Evolutionary conservation across 805 yeast species (phyloP).

Genomic region (Priceomyces medius): DNA sequence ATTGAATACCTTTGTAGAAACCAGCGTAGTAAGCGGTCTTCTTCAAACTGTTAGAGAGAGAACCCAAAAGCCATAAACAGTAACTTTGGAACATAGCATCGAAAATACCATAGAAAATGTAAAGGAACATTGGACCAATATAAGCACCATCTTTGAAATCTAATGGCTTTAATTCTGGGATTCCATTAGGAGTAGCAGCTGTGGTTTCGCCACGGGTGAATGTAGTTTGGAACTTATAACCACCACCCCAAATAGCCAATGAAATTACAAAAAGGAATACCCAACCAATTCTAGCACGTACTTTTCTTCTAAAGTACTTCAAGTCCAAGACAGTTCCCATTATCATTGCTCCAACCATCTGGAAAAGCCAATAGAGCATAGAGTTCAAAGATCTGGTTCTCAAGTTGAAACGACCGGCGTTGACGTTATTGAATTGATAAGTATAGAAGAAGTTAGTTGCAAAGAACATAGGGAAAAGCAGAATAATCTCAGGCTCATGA

Average conservation of each 20-base stretch:
- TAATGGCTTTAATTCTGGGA: constrained; percentile 22
- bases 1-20: constrained; percentile 61
- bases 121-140: constrained; percentile 60
- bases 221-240: constrained; percentile 45
- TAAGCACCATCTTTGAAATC: constrained; percentile 49
- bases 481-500: constrained; percentile 44
- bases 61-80: constrained; percentile 59
- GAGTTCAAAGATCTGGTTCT: constrained; percentile 64
- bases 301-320: constrained; percentile 38
- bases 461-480: constrained; percentile 60
- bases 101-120: constrained; percentile 58
- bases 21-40: constrained; percentile 58
- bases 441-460: constrained; percentile 68
- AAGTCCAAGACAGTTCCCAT: constrained; percentile 52
- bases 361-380: constrained; percentile 58
- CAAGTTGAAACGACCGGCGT: constrained; percentile 54
- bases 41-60: constrained; percentile 56
- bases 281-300: constrained; percentile 48
- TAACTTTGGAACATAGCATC: constrained; percentile 63
- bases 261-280: constrained; percentile 37
- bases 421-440: constrained; percentile 60
- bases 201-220: constrained; percentile 38
- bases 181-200: constrained; percentile 6
- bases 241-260: constrained; percentile 60
- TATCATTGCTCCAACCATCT: constrained; percentile 55